Conservation (phyloP, 345 rosid genomes). For the Moringa oleifera region DNA sequence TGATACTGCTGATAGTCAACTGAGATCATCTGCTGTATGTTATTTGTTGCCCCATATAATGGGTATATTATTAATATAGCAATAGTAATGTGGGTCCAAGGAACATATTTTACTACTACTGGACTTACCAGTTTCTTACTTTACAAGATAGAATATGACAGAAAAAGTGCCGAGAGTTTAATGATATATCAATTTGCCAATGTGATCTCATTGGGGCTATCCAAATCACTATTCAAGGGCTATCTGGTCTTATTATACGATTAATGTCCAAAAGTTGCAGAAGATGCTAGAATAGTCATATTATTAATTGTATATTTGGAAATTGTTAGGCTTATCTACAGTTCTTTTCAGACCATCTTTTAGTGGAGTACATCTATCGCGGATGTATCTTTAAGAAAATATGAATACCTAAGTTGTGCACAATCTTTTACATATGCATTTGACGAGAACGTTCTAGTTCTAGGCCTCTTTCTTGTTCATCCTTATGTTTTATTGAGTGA, state of each 20-base stretch:
- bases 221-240: too few relatives aligned
- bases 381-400: too few relatives aligned
- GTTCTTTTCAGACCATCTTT: too few relatives aligned
- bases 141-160: neutral
- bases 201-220: too few relatives aligned
- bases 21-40: slow-evolving; percentile 95
- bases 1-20: slow-evolving; percentile 77
- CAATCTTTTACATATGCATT: too few relatives aligned
- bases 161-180: neutral
- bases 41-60: slow-evolving; percentile 11
- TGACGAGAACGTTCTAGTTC: neutral
- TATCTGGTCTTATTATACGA: too few relatives aligned
- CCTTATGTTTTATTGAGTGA: slow-evolving; percentile 13
- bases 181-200: neutral
- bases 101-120: too few relatives aligned
- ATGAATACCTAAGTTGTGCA: too few relatives aligned
- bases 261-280: neutral
- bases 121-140: too few relatives aligned
- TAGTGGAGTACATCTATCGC: too few relatives aligned
- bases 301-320: neutral
- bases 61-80: neutral
- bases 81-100: neutral
- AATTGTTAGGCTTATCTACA: too few relatives aligned
- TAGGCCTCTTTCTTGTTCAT: neutral
- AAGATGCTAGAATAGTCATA: neutral